Evolutionary conservation across 2,329 filamentous ascomycete species (phyloP).

Genomic region (Epichloe scottii): DNA sequence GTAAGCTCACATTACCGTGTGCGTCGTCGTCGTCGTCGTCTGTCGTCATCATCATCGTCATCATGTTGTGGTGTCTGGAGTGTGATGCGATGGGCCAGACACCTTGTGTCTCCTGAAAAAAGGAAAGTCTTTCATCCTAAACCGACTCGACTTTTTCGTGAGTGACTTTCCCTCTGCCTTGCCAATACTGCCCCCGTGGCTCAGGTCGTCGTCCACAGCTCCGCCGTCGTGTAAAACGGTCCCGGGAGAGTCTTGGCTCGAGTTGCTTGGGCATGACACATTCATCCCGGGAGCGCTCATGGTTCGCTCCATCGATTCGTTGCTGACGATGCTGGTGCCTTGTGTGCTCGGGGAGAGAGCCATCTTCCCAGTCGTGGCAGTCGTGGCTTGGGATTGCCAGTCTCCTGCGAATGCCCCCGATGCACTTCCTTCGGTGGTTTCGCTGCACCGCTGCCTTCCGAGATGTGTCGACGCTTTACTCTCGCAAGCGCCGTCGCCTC

Average conservation of each 20-base stretch:
- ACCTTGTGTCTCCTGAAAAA: conserved; percentile 43
- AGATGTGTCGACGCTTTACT: conserved; percentile 26
- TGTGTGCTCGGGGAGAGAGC: conserved; percentile 52
- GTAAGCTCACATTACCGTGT: neutral
- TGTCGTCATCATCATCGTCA: neutral
- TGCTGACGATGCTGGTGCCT: conserved; percentile 52
- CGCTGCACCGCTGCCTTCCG: conserved; percentile 43
- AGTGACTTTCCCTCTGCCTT: conserved; percentile 37
- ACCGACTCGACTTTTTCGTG: conserved; percentile 51
- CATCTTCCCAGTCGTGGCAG: conserved; percentile 51
- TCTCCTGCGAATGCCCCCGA: conserved; percentile 42
- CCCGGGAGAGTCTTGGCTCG: conserved; percentile 15
- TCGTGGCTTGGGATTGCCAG: conserved; percentile 51
- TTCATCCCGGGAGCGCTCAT: conserved; percentile 28
- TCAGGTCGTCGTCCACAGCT: conserved; percentile 18
- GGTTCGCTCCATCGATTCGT: conserved; percentile 41
- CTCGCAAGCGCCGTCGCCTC: conserved; percentile 19
- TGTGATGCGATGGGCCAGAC: conserved; percentile 19
- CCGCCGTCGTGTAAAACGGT: conserved; percentile 14
- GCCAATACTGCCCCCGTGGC: conserved; percentile 29
- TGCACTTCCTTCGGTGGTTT: conserved; percentile 48
- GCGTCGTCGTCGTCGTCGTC: conserved; percentile 11
- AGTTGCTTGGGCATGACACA: conserved; percentile 24
- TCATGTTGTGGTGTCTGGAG: conserved; percentile 23
- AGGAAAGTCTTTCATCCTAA: conserved; percentile 48